Conservation (phyloP, 2,329 filamentous ascomycete genomes). For the Neofusicoccum laricinum region DNA sequence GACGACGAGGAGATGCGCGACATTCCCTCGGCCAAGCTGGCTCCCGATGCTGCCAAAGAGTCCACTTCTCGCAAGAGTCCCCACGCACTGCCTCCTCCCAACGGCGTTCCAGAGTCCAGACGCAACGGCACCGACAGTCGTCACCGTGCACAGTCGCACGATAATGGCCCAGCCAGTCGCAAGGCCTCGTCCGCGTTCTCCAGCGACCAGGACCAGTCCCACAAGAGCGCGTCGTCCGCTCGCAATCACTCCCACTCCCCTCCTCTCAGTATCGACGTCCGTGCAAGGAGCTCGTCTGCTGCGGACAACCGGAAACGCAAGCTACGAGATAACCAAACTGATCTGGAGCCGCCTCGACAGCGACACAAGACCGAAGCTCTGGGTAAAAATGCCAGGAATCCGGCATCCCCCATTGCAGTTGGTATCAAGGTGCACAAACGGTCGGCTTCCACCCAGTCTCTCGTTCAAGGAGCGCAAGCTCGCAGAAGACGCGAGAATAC, state of each 20-base stretch:
- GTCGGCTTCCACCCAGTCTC: slow-evolving; percentile 38
- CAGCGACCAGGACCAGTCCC: slow-evolving; percentile 13
- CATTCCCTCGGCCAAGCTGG: background rate
- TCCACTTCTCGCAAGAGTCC: background rate
- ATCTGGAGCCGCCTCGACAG: slow-evolving; percentile 39
- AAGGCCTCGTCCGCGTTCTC: slow-evolving; percentile 14
- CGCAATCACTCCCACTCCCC: slow-evolving; percentile 13
- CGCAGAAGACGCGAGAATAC: slow-evolving; percentile 35
- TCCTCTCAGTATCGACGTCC: slow-evolving; percentile 14
- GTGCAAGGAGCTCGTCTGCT: slow-evolving; percentile 37
- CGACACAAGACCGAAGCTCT: slow-evolving; percentile 36
- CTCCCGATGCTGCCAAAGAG: background rate
- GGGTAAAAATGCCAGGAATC: slow-evolving; percentile 24
- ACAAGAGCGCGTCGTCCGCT: background rate
- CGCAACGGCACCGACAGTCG: slow-evolving; percentile 2
- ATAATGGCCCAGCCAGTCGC: slow-evolving; percentile 2
- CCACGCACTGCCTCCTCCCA: background rate
- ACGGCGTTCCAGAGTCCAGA: slow-evolving; percentile 6
- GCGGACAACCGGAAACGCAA: slow-evolving; percentile 41
- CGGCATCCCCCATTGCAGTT: slow-evolving; percentile 32
- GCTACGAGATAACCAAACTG: slow-evolving; percentile 32
- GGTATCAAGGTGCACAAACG: slow-evolving; percentile 37
- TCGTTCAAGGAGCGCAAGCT: slow-evolving; percentile 26
- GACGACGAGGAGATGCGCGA: slow-evolving; percentile 24
- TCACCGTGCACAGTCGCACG: slow-evolving; percentile 7